phyloP scores from a whole-genome alignment of 257 asterid species.

The Lycium ferocissimum region DNA sequence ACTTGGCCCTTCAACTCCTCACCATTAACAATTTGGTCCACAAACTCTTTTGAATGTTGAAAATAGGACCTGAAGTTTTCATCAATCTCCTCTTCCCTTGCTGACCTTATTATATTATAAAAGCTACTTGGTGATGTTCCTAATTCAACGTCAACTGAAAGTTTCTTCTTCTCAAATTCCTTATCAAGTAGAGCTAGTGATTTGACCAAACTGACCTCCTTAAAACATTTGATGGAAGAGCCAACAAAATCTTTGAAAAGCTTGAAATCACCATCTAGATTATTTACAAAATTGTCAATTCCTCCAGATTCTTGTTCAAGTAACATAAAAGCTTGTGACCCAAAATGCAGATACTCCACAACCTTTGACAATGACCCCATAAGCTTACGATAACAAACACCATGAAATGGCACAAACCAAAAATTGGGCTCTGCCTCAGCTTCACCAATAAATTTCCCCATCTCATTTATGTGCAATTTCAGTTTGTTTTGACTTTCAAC shows the following conservation, averaged over 20 bases:
- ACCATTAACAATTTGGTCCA: slow-evolving; percentile 32
- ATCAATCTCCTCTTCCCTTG: slow-evolving; percentile 45
- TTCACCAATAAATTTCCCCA: slow-evolving; percentile 68
- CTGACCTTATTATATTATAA: slow-evolving; percentile 17
- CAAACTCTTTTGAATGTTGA: slow-evolving; percentile 48
- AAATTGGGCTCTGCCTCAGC: slow-evolving; percentile 87
- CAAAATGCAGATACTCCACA: slow-evolving; percentile 63
- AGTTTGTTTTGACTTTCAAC: slow-evolving; percentile 49
- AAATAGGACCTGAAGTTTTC: slow-evolving; percentile 44
- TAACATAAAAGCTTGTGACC: slow-evolving; percentile 49
- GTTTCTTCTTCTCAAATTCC: slow-evolving; percentile 59
- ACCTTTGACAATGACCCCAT: slow-evolving; percentile 59
- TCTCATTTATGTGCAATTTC: slow-evolving; percentile 47
- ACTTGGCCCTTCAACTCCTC: slow-evolving; percentile 46
- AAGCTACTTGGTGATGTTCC: slow-evolving; percentile 48
- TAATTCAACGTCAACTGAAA: slow-evolving; percentile 57
- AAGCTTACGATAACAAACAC: slow-evolving; percentile 58
- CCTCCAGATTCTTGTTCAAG: slow-evolving; percentile 58
- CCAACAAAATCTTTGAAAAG: slow-evolving; percentile 46
- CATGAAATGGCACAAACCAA: slow-evolving; percentile 81
- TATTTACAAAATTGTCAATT: slow-evolving; percentile 33
- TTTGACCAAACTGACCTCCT: slow-evolving; percentile 59
- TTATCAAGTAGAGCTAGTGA: slow-evolving; percentile 50
- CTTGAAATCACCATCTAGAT: slow-evolving; percentile 58
- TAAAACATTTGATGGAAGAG: slow-evolving; percentile 57